These are phyloP conservation scores for Nemania sp. DNA, from an alignment of 2,329 filamentous ascomycete genomes.

Conservation along the genomic window DNA sequence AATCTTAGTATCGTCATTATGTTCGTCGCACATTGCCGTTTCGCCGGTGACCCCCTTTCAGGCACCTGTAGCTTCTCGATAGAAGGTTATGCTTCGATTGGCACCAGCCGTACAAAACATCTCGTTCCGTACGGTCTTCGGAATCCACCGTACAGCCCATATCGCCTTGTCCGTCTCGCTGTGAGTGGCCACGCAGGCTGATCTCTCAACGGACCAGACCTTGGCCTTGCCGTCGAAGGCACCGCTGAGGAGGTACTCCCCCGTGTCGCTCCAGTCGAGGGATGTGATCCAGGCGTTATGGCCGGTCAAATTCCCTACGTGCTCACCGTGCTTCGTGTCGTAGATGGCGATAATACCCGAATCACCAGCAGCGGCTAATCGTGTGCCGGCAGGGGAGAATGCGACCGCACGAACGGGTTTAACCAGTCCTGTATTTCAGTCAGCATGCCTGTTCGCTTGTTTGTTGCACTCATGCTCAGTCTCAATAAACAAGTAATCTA, in stretches of 20 bases:
- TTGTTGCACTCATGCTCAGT: background rate
- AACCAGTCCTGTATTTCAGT: constrained; percentile 72
- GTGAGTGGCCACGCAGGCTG: constrained; percentile 90
- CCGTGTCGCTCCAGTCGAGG: constrained; percentile 92
- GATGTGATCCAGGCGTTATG: constrained; percentile 90
- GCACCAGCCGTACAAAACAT: constrained; percentile 84
- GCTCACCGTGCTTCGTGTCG: constrained; percentile 91
- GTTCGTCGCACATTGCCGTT: background rate
- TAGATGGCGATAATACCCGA: constrained; percentile 90
- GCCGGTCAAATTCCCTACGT: constrained; percentile 79
- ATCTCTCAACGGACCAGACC: constrained; percentile 90
- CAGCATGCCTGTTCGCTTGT: constrained; percentile 30
- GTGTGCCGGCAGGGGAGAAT: constrained; percentile 87
- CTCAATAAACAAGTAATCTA: background rate
- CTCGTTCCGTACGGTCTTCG: constrained; percentile 75
- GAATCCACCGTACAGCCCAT: constrained; percentile 88
- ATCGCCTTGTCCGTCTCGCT: constrained; percentile 88
- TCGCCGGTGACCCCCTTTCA: constrained; percentile 12
- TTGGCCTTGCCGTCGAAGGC: constrained; percentile 94
- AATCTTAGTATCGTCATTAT: constrained; percentile 22
- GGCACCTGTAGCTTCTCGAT: constrained; percentile 82
- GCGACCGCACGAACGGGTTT: constrained; percentile 87
- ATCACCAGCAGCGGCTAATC: constrained; percentile 91
- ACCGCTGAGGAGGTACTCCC: constrained; percentile 89
- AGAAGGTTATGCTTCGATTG: constrained; percentile 81